Base-by-base conservation (phyloP, 805 yeast genomes). In the Spathaspora hagerdaliae region DNA sequence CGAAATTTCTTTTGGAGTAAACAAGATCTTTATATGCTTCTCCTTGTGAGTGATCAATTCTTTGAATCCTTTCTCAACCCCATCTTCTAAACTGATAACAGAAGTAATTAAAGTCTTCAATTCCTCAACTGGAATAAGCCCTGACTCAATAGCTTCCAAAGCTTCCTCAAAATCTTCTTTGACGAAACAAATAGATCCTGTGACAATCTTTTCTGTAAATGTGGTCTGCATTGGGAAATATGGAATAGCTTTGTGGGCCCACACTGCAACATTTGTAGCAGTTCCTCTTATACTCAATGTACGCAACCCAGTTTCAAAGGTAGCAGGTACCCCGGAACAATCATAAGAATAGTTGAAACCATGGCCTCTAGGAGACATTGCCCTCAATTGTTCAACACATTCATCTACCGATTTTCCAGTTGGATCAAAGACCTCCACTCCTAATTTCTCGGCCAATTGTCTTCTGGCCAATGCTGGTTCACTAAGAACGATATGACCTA, bases 231-330 rank as follows among this genome's bases (percentile, higher is more conserved):
- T 81, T 44, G 83, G 84, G 51, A 69, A 69, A 56, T 73, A 76
- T 12, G 65, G 65, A 26, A 75, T 62, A 7, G 80, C 73, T 33
- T 71, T 64, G 39, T 73, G 69, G 15, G 82, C 80, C 85, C 85
- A 82, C 38, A 83, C 77, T 5, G 87, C 87, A 45, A 82, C 75
- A 59, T 82, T 82, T 29, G 79, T 78, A n/a, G 81, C 77, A 2
- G 69, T 66, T 38, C 87, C 87, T 50, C 77, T 71, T 6, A 78
- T 74, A 1, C 74, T 64, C 7, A 79, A 61, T 5, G 79, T 78
- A 34, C 64, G 66, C 34, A 82, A 57, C 3, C 79, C 77, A 5
- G 82, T 70, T 39, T 69, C 70, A 44, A 77, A 73, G 10, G 86
- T 82, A 7, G 73, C 70, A 43, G 71, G 75, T 8, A 79, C 61